A percentile compares a stretch with the other conserved stretches of the same genome.
phyloP scores from a whole-genome alignment of 129 eudicot genomes.

The Chrysanthemum lavandulifolium region DNA sequence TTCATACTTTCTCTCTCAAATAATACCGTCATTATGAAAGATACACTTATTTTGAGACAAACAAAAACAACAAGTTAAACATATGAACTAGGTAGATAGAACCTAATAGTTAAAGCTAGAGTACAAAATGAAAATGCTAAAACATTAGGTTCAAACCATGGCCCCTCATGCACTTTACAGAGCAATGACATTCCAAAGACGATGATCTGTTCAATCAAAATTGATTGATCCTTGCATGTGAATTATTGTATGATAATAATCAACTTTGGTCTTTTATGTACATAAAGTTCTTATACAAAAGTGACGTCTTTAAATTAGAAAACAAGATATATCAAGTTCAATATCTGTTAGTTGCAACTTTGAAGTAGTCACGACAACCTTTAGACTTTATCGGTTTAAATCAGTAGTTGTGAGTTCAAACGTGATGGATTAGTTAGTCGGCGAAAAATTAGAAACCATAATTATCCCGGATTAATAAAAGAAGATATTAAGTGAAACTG shows the following conservation, averaged over 20 bases:
- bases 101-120: background rate
- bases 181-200: conserved; percentile 19
- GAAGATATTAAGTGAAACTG: no score
- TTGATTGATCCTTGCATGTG: conserved; percentile 9
- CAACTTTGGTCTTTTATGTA: background rate
- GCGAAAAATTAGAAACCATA: no score
- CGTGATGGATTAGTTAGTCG: no score
- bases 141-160: conserved; percentile 21
- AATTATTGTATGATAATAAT: conserved; percentile 8
- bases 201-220: conserved; percentile 7
- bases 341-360: no score
- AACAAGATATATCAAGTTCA: background rate
- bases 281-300: background rate
- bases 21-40: no score
- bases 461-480: no score
- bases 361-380: no score
- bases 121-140: conserved; percentile 19
- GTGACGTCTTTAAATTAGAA: background rate
- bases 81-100: no score
- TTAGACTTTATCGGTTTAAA: no score
- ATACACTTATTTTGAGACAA: background rate
- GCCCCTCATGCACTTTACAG: conserved; percentile 30
- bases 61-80: background rate
- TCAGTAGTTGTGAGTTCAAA: no score
- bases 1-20: no score